Evolutionary conservation across 345 rosid species (phyloP).

Genomic region (Gossypium herbaceum): DNA sequence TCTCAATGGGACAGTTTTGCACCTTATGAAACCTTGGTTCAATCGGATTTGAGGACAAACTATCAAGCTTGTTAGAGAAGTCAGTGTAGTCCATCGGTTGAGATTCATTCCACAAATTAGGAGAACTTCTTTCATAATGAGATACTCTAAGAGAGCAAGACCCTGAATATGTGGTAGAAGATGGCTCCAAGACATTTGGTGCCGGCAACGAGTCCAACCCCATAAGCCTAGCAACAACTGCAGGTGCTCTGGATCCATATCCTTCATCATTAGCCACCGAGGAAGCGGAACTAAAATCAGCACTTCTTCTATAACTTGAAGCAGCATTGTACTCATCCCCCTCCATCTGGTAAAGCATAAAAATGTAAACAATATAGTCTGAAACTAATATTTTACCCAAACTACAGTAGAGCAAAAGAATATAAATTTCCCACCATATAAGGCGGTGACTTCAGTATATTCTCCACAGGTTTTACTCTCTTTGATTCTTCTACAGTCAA

Average conservation of each 20-base stretch:
- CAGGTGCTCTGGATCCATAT: conserved; percentile 59
- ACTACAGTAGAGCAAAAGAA: neutral
- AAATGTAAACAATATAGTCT: conserved; percentile 15
- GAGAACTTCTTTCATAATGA: conserved; percentile 26
- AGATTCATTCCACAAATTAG: conserved; percentile 37
- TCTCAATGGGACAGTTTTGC: conserved; percentile 50
- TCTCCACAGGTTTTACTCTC: conserved; percentile 39
- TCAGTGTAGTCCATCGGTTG: conserved; percentile 38
- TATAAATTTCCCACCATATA: conserved; percentile 35
- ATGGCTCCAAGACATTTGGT: conserved; percentile 38
- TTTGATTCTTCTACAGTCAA: conserved; percentile 34
- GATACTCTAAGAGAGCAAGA: conserved; percentile 29
- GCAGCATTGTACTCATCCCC: conserved; percentile 41
- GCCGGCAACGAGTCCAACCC: conserved; percentile 85
- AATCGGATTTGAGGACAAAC: conserved; percentile 28
- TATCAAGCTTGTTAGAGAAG: conserved; percentile 33
- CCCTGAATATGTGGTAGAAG: conserved; percentile 33
- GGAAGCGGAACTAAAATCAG: conserved; percentile 52
- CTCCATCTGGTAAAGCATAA: conserved; percentile 36
- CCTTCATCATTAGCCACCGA: conserved; percentile 70
- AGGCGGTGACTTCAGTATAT: conserved; percentile 26
- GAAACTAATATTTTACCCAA: neutral
- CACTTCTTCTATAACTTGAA: conserved; percentile 37
- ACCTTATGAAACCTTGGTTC: conserved; percentile 39
- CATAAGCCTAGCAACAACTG: conserved; percentile 95